Base-by-base conservation (phyloP, 331 rosid genomes). In the Pyracantha coccinea region DNA sequence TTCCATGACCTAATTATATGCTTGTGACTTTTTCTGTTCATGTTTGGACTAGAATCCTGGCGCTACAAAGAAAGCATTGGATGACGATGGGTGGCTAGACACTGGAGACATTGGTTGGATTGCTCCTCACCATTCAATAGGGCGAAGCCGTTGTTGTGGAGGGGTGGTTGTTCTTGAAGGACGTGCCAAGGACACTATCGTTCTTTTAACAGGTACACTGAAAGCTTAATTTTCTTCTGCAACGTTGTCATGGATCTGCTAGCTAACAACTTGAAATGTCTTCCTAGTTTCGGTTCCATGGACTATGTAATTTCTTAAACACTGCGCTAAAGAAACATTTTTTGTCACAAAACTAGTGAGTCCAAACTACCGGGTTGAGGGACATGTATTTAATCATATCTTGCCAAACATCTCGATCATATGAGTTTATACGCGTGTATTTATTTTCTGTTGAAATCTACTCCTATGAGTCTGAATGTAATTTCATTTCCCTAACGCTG, bases 101-200 rank as follows among this genome's bases (percentile, higher is more conserved):
- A 88, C 98, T 41, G 98, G 98, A 32, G 98, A 93, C 77, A 69
- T 93, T 38, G 97, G 98, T 47, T 93, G 96, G 96, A 87, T 93
- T 79, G 96, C 83, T 80, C 93, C 97, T 68, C 80, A 45, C 62
- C 96, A 93, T 82, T 86, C 97, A 57, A 35, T 59, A 53, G 98
- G 98, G 41, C 86, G 97, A 54, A 83, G 96, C 75, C 88, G 87
- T 66, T 80, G 13, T 52, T 89, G 90, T 77, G 91, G 93, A 31
- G 96, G 93, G 71, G 86, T 86, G 29, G 71, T 91, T 80, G 95
- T 91, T 32, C 88, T 93, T 68, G 97, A 93, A 31, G 98, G 98
- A 54, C 97, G 97, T 77, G 95, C 92, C 25, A 93, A 91, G 85
- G 98, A 93, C 78, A 93, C 98, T 6, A 93, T 93, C 69, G 98